Base-by-base conservation (phyloP, 169 alveolate genomes). In the Plasmodium vinckei region DNA sequence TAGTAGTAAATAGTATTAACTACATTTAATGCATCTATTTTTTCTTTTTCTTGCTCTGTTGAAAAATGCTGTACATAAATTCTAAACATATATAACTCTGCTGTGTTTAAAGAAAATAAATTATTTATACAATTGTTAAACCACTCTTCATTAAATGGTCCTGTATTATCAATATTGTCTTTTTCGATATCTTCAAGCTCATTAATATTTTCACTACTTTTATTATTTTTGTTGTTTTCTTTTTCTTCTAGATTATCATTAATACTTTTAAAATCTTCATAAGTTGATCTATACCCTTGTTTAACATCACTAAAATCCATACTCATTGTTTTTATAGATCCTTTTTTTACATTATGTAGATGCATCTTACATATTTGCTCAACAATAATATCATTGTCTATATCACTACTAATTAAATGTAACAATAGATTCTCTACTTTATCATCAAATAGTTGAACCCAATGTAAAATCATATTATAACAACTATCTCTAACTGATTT, bases 41-140 rank as follows among this genome's bases (percentile, higher is more conserved):
- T 87, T 70, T 72, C 92, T 51, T 73, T 73, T 27, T 72, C 88
- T 27, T 72, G 92, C 3, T 87, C 92, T 19, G 71, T 84, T 2
- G 72, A 70, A 64, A 87, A 72, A 25, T 73, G 84, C 27, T 82
- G 90, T 9, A 82, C 90, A 39, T 82, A 82, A 3, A 82, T 53
- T 1, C 90, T 70, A 1, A 82, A 61, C 33, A 82, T 59, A 49
- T 82, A 82, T 5, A 82, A 27, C 12, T 82, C 90, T 6, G 86
- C 90, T 15, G 84, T 44, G 61, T 82, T 82, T 42, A 82, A 17
- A n/a, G 60, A 61, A 61, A 82, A 69, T 63, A 87, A 57, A 49
- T 87, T 73, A 17, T 71, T 61, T 69, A 54, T 23, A 49, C 92
- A 87, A 17, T 54, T 17, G n/a, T 56, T 65, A 19, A 53, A 72